These are phyloP conservation scores for Cutaneotrichosporon spelunceum DNA, from an alignment of 1,284 basidiomycete species.

Conservation along the genomic window DNA sequence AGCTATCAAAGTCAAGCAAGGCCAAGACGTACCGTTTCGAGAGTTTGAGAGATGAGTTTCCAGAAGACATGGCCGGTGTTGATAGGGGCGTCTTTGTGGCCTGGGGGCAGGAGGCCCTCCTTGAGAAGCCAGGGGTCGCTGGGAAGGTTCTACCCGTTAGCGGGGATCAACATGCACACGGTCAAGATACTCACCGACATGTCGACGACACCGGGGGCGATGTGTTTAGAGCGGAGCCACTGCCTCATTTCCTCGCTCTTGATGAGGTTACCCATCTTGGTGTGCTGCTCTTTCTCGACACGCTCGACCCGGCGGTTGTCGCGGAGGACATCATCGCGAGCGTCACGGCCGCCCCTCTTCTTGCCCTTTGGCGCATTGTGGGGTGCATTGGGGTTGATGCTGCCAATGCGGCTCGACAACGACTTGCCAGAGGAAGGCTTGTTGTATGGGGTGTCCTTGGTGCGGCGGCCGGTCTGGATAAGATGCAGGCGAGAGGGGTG, in stretches of 20 bases:
- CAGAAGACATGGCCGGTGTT: constrained; percentile 45
- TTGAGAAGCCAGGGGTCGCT: constrained; percentile 43
- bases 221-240: constrained; percentile 41
- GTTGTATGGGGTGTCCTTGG: constrained; percentile 26
- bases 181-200: constrained; percentile 27
- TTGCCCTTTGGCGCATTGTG: background rate
- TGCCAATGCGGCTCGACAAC: constrained; percentile 22
- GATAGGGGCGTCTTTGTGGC: constrained; percentile 38
- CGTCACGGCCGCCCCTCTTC: constrained; percentile 20
- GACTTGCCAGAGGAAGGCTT: constrained; percentile 16
- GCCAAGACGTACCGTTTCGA: constrained; percentile 34
- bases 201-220: constrained; percentile 41
- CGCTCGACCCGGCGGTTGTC: constrained; percentile 18
- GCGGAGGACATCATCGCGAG: constrained; percentile 25
- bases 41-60: constrained; percentile 38
- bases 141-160: constrained; percentile 28
- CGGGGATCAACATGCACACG: too few species aligned
- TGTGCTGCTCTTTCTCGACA: constrained; percentile 28
- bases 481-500: constrained; percentile 11
- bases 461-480: constrained; percentile 24
- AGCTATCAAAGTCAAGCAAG: background rate
- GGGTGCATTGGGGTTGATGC: constrained; percentile 1
- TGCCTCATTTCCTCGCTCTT: constrained; percentile 42
- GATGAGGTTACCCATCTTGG: constrained; percentile 36
- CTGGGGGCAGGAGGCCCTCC: constrained; percentile 44